Base-by-base conservation (phyloP, 257 asterid genomes). In the Leonotis leonurus region DNA sequence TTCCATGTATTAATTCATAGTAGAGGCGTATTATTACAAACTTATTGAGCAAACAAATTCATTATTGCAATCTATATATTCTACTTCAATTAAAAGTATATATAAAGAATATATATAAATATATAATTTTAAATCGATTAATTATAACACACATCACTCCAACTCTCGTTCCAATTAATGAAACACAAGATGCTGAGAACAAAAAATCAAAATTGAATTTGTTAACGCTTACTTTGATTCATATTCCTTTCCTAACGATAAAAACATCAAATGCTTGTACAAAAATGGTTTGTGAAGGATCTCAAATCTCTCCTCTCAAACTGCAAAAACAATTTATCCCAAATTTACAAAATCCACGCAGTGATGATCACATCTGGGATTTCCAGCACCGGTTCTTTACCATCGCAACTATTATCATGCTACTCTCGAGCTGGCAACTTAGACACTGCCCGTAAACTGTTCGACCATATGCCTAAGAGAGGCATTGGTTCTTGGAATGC, bases 401-500 rank as follows among this genome's bases (percentile, higher is more conserved):
- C 48, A 39, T 56, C 86, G 13, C 92, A 68, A 8, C 59, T 89
- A 17, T 72, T 89, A 3, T 43, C 85, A 14, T 67, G 86, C 0
- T 87, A 83, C 33, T 74, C 68, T 0, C 73, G 83, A 75, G 70
- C 59, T 3, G 85, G 87, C 26, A 44, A 69, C 67, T 30, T 73
- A 0, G 17, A 69, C 10, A 22, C 58, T 33, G 95, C 92, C 66
- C 82, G 49, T 41, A 75, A 79, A 46, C 21, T 89, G 85, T 88
- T 89, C 79, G 97, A 83, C 33, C 54, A 41, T 76, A 61, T 76
- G 82, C 80, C 95, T 0, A 41, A 65, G 0, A 74, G 79, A 78
- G 73, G 81, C 17, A 51, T 80, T 24, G 78, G 72, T 65, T 75
- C 84, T 65, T 90, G 95, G 88, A 90, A 87, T 25, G 92, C 96